Percentiles rank a stretch among this genome's conserved stretches.
These are phyloP conservation scores for Ascobolus immersus DNA, from an alignment of 495 filamentous ascomycete genomes.

Conservation along the genomic window DNA sequence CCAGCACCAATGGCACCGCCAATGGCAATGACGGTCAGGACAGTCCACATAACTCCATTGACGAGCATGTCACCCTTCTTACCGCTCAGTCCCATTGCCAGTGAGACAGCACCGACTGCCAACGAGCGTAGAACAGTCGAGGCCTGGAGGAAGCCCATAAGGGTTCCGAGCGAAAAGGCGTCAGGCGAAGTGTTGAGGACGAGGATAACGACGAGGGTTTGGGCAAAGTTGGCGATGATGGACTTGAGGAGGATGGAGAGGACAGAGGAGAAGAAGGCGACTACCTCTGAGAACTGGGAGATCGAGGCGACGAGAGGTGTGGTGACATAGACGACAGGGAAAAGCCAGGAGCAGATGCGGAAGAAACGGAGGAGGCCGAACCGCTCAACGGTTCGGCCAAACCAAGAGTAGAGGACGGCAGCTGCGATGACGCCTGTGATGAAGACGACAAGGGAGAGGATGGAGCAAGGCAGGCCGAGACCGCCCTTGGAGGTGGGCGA, in stretches of 20 bases:
- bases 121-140: slow-evolving; percentile 20
- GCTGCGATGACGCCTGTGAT: slow-evolving; percentile 17
- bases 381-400: slow-evolving; percentile 15
- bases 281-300: slow-evolving; percentile 10
- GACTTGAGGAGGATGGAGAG: slow-evolving; percentile 20
- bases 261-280: slow-evolving; percentile 16
- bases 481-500: slow-evolving; percentile 19
- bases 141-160: slow-evolving; percentile 22
- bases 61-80: slow-evolving; percentile 18
- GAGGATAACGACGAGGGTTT: slow-evolving; percentile 20
- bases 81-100: slow-evolving; percentile 19
- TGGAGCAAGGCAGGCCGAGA: slow-evolving; percentile 22
- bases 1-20: slow-evolving; percentile 19
- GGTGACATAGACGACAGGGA: slow-evolving; percentile 20
- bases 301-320: slow-evolving; percentile 18
- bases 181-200: slow-evolving; percentile 23
- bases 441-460: slow-evolving; percentile 18
- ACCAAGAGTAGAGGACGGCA: slow-evolving; percentile 14
- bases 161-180: slow-evolving; percentile 20
- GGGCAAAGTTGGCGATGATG: slow-evolving; percentile 17
- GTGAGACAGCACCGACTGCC: slow-evolving; percentile 21
- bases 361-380: slow-evolving; percentile 20
- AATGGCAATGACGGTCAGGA: slow-evolving; percentile 16
- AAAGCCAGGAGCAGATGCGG: slow-evolving; percentile 17
- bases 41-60: slow-evolving; percentile 19